phyloP scores from a whole-genome alignment of 73 alveolate genomes.

The Tetrahymena elliotti region DNA sequence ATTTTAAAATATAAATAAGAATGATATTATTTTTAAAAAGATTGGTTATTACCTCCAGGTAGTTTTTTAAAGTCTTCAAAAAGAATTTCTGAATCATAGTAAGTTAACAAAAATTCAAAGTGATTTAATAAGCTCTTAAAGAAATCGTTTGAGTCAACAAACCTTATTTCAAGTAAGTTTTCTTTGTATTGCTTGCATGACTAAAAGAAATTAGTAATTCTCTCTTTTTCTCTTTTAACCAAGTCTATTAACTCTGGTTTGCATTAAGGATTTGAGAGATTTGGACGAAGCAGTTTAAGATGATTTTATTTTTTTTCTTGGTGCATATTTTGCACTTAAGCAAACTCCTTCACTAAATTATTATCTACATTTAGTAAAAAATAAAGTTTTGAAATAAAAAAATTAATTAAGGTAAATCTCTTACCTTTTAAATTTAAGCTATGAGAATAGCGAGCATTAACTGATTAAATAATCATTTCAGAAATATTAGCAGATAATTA shows the following conservation, averaged over 20 bases:
- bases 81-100: constrained; percentile 17
- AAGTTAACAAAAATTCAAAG: constrained; percentile 9
- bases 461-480: constrained; percentile 15
- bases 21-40: too few species aligned
- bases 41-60: constrained; percentile 13
- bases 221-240: constrained; percentile 1
- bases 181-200: constrained; percentile 10
- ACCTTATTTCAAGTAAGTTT: constrained; percentile 10
- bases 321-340: neutral
- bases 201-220: constrained; percentile 1
- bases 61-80: constrained; percentile 36
- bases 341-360: neutral
- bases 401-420: too few species aligned
- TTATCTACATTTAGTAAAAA: neutral
- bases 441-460: neutral
- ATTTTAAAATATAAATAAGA: neutral
- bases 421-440: neutral
- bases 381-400: neutral
- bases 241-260: constrained; percentile 31
- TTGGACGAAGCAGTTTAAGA: constrained; percentile 12
- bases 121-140: constrained; percentile 5
- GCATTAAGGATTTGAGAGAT: constrained; percentile 38
- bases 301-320: neutral
- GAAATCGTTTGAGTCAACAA: constrained; percentile 4
- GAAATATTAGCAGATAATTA: constrained; percentile 8